Base-by-base conservation (phyloP, 495 filamentous ascomycete genomes). In the Podospora pseudocomata region DNA sequence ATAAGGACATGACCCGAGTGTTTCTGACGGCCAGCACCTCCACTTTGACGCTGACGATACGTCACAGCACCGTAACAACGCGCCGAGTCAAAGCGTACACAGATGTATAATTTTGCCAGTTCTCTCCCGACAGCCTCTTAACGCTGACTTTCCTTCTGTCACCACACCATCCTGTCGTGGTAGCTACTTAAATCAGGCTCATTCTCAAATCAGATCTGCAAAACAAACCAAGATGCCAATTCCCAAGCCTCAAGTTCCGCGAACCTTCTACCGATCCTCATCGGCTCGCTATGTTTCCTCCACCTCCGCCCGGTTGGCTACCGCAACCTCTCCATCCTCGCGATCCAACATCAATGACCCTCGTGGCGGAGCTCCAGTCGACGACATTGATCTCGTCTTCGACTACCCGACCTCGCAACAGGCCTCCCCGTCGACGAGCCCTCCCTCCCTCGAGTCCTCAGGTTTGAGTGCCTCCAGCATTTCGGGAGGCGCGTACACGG, bases 351-450 rank as follows among this genome's bases (percentile, higher is more conserved):
- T 49, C 32, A 66, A 30, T 13, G 59, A 60, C 11, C 4, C 19
- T 11, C 64, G 39, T 26, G 18, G 65, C 61, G 65, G 61, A 4
- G 53, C 28, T 11, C 67, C 63, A 2, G 65, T 72, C 39, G 70
- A 68, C 20, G 67, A 74, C 55, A 76, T 76, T 26, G 74, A 76
- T 28, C 56, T 74, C 13, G 74, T 70, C 44, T 73, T 75, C 23
- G 73, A 76, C 66, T 76, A 75, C 28, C 74, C 74, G 2, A 66
- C 73, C 39, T 70, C 70, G 28, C 57, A 55, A 39, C 73, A 76
- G 20, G 58, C 60, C 32, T 59, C 58, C 64, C 32, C 4, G 49
- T 68, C 39, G 63, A 66, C 32, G 0, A 18, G 19, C 49, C 59
- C 4, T n/a, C 61, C 61, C 16, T 49, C 61, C 6, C 61, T 63